A percentile compares a stretch with the other conserved stretches of the same genome.
Evolutionary conservation across 305 asterid species (phyloP).

Genomic region (Rubia balearica): DNA sequence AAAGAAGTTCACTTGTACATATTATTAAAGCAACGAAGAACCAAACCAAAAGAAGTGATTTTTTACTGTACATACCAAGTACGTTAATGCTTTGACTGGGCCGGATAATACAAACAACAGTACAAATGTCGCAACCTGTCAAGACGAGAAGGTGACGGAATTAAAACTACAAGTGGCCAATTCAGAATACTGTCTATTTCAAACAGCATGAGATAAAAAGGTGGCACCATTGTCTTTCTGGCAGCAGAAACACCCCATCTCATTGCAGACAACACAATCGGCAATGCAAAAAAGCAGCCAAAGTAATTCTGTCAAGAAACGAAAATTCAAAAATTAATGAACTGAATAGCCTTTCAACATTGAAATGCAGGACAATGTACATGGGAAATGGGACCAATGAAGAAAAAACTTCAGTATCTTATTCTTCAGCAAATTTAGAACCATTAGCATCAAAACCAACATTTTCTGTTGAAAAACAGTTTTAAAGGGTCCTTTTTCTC

Average conservation of each 20-base stretch:
- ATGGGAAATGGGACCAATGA: neutral
- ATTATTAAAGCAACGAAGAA: neutral
- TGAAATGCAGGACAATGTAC: neutral
- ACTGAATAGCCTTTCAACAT: neutral
- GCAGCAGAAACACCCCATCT: constrained; percentile 94
- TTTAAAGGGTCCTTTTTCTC: neutral
- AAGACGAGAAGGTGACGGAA: constrained; percentile 12
- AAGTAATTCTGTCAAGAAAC: constrained; percentile 65
- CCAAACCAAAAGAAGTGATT: neutral
- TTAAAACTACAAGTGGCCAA: neutral
- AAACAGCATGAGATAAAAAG: constrained; percentile 4
- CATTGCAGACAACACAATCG: constrained; percentile 83
- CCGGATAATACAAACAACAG: constrained; percentile 83
- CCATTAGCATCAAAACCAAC: constrained; percentile 6
- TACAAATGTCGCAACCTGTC: constrained; percentile 75
- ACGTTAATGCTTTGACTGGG: constrained; percentile 88
- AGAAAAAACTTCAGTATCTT: neutral
- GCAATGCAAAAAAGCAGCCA: constrained; percentile 88
- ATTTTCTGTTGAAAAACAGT: neutral
- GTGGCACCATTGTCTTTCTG: constrained; percentile 80
- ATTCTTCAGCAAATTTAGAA: neutral
- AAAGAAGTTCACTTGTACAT: neutral
- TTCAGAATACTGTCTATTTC: neutral
- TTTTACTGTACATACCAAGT: constrained; percentile 44
- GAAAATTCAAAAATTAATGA: neutral